These are phyloP conservation scores for Dactylis glomerata DNA, from an alignment of 176 grass and related monocot species.

Conservation along the genomic window DNA sequence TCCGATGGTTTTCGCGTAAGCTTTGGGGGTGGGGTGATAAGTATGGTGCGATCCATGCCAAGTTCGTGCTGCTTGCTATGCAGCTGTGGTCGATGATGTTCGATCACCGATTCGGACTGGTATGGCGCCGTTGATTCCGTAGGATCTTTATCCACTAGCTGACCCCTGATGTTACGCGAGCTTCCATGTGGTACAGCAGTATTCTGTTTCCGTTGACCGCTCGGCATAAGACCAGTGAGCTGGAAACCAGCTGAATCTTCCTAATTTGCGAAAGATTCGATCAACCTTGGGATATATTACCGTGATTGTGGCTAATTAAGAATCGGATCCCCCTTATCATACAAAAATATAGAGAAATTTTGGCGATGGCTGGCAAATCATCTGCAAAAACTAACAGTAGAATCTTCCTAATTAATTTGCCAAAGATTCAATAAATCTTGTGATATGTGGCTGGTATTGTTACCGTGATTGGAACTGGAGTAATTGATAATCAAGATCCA, in stretches of 20 bases:
- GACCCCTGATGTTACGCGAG: background rate
- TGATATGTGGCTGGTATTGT: too few relatives aligned
- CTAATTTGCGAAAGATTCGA: background rate
- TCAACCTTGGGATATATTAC: background rate
- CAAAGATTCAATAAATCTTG: too few relatives aligned
- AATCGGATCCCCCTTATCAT: background rate
- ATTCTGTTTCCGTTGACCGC: background rate
- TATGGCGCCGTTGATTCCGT: background rate
- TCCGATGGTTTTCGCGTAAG: background rate
- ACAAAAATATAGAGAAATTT: too few relatives aligned
- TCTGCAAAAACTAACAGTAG: too few relatives aligned
- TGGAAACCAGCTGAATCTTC: background rate
- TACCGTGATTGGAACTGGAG: too few relatives aligned
- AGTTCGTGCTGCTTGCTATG: background rate
- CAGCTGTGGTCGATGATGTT: background rate
- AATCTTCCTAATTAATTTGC: too few relatives aligned
- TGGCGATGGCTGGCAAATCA: too few relatives aligned
- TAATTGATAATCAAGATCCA: too few relatives aligned
- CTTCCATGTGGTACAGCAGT: background rate
- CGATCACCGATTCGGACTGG: background rate
- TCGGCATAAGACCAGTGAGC: background rate
- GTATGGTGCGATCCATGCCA: background rate
- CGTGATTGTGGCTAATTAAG: background rate
- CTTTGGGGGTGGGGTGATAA: background rate
- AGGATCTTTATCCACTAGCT: background rate